phyloP scores from a whole-genome alignment of 2,329 filamentous ascomycete genomes.

The Capronia coronata region DNA sequence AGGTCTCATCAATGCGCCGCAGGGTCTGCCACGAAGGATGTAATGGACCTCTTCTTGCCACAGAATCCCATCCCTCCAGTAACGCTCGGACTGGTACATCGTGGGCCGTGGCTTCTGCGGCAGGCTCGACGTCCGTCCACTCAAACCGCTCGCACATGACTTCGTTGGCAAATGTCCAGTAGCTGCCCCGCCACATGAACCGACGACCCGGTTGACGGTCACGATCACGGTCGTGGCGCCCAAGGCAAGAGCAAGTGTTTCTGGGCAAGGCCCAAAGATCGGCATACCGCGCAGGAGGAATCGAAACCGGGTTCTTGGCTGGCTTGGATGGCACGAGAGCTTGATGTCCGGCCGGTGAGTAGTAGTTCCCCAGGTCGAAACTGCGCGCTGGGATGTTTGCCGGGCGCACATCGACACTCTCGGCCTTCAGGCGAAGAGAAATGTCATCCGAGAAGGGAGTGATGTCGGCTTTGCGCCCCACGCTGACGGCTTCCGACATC shows the following conservation, averaged over 20 bases:
- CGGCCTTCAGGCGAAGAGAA: slow-evolving; percentile 1
- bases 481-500: background rate
- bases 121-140: slow-evolving; percentile 15
- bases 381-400: slow-evolving; percentile 1
- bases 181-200: slow-evolving; percentile 18
- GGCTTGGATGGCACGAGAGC: slow-evolving; percentile 13
- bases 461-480: slow-evolving; percentile 10
- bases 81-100: slow-evolving; percentile 25
- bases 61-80: slow-evolving; percentile 26
- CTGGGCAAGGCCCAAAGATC: slow-evolving; percentile 13
- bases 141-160: slow-evolving; percentile 22
- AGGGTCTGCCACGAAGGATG: slow-evolving; percentile 26
- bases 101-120: slow-evolving; percentile 13
- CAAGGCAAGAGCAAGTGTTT: slow-evolving; percentile 12
- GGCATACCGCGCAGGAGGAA: slow-evolving; percentile 8
- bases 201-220: slow-evolving; percentile 8
- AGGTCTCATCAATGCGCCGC: slow-evolving; percentile 23
- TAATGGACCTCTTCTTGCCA: slow-evolving; percentile 19
- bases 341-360: slow-evolving; percentile 7
- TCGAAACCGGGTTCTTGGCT: slow-evolving; percentile 2
- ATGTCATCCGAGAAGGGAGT: slow-evolving; percentile 7
- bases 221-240: slow-evolving; percentile 1
- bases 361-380: slow-evolving; percentile 20
- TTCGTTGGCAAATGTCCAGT: slow-evolving; percentile 26
- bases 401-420: background rate